A percentile compares a stretch with the other conserved stretches of the same genome.
Evolutionary conservation across 345 rosid genomes (phyloP).

Genomic region (Theobroma cacao): DNA sequence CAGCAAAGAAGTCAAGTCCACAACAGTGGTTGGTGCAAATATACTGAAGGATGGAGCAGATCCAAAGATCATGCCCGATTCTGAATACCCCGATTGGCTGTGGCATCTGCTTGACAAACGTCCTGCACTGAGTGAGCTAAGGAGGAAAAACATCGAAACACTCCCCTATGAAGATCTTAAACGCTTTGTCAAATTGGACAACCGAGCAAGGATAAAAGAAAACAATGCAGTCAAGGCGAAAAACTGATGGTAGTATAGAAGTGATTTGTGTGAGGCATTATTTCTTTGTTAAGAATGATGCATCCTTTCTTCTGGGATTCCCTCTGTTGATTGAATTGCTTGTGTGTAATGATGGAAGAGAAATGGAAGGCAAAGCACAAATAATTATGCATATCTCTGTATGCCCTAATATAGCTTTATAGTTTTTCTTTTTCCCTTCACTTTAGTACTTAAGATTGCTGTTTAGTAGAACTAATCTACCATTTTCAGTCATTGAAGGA

Average conservation of each 20-base stretch:
- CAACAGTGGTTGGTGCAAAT: constrained; percentile 85
- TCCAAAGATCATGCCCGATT: constrained; percentile 65
- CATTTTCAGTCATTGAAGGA: background rate
- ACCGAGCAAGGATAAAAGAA: constrained; percentile 76
- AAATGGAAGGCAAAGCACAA: constrained; percentile 10
- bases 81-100: constrained; percentile 84
- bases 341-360: constrained; percentile 17
- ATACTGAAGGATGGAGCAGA: constrained; percentile 86
- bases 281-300: constrained; percentile 14
- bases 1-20: constrained; percentile 83
- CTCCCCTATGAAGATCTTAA: constrained; percentile 77
- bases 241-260: constrained; percentile 35
- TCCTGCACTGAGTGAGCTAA: constrained; percentile 75
- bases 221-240: constrained; percentile 84
- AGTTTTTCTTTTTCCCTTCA: background rate
- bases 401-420: background rate
- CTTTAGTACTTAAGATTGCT: background rate
- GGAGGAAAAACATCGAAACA: constrained; percentile 57
- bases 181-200: constrained; percentile 86
- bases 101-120: constrained; percentile 78
- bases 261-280: constrained; percentile 18
- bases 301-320: constrained; percentile 25
- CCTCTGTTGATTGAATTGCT: constrained; percentile 20
- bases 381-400: constrained; percentile 13
- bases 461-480: constrained; percentile 5